Evolutionary conservation across 108 stramenopile genomes (phyloP), one percentile per base, ranked within the genome.

Genomic region (Cyclotella sp.): DNA sequence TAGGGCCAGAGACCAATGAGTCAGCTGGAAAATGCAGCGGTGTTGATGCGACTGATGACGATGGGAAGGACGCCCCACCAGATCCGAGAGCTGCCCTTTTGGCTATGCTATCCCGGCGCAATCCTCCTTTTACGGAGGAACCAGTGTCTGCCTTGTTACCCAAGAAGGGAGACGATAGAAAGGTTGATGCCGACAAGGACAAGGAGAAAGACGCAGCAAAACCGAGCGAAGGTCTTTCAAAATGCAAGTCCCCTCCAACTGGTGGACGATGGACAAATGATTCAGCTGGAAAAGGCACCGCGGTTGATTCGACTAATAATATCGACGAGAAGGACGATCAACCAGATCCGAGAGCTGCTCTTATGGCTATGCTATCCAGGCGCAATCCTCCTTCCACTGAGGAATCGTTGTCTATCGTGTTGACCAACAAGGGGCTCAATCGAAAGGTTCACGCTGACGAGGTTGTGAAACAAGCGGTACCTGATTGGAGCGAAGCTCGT

Each of bases 31-130:
- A 57, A 19, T 7, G 3, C 19, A 57, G 12, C 8, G 7, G 3
- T 57, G 55, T 12, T 24, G 34, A 62, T 62, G 19, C 8, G 49
- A 51, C n/a, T 18, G 3, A n/a, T 16, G 30, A 15, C 8, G 34
- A 42, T 4, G 6, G 14, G 26, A 9, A 42, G 14, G 34, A 6
- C 26, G 34, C 18, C 6, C 15, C 6, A 62, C 22, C 61, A 15
- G 41, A 62, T 41, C 34, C 61, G 39, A 62, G 19, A 40, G 61
- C 41, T 62, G 41, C 61, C n/a, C 61, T 62, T 4, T 24, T 57
- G 55, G 55, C 55, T 3, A 45, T 18, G 63, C 18, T 45, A 19
- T 29, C 72, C 7, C 42, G 22, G 27, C 59, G 41, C 14, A 73
- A 30, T 63, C 21, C 58, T 63, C 1, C 42, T 21, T 8, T 61